Evolutionary conservation across 148 eudicot species (phyloP).

Genomic region (Persicaria maculosa): DNA sequence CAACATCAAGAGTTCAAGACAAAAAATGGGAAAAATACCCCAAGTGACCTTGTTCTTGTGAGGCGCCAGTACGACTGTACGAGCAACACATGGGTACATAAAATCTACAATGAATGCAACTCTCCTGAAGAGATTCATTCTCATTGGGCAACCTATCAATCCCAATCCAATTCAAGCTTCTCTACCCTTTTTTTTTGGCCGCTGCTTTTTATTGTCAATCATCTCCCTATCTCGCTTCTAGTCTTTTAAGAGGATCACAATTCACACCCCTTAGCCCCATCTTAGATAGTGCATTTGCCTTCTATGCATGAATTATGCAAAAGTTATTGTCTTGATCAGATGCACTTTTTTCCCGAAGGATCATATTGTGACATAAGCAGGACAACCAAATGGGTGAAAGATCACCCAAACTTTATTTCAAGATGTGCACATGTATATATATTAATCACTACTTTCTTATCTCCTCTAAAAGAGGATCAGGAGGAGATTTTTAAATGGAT

Average conservation of each 20-base stretch:
- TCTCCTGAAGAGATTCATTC: not conserved
- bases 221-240: not conserved
- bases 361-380: conserved; percentile 5
- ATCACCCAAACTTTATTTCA: not conserved
- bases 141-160: not conserved
- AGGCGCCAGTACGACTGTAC: too few relatives aligned
- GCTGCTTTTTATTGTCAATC: not conserved
- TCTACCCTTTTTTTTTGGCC: not conserved
- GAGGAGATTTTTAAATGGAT: not conserved
- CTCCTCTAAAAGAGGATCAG: not conserved
- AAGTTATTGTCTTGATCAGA: conserved; percentile 1
- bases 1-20: too few relatives aligned
- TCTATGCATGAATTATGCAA: conserved; percentile 3
- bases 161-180: not conserved
- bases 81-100: not conserved
- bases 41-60: too few relatives aligned
- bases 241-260: not conserved
- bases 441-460: conserved; percentile 9
- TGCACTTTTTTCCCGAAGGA: not conserved
- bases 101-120: not conserved
- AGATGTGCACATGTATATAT: conserved; percentile 1
- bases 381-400: conserved; percentile 3
- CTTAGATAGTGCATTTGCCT: not conserved
- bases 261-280: too few relatives aligned
- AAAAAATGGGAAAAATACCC: too few relatives aligned